Conservation (phyloP, 345 rosid species). For the Melaleuca alternifolia region DNA sequence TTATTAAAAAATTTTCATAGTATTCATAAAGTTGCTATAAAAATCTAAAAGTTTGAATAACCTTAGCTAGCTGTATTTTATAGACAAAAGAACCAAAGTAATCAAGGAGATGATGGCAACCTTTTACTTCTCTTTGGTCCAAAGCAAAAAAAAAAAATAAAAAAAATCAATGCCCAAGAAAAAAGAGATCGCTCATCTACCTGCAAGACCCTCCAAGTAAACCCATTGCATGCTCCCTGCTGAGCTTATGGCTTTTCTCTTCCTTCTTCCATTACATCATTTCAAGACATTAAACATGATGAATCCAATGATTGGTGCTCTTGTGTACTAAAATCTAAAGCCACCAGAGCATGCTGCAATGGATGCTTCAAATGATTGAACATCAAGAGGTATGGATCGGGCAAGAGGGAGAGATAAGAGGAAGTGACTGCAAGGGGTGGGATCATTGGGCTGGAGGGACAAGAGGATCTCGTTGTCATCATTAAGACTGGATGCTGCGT, state of each 20-base stretch:
- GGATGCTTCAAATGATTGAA: background rate
- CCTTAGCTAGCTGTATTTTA: background rate
- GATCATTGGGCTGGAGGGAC: constrained; percentile 23
- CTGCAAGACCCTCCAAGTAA: background rate
- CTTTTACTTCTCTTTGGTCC: background rate
- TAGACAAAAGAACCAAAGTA: background rate
- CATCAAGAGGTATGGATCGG: background rate
- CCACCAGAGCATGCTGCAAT: background rate
- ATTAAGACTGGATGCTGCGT: constrained; percentile 22
- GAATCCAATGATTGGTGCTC: constrained; percentile 1
- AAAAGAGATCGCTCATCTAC: background rate
- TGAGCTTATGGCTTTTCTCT: background rate
- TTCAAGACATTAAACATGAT: background rate
- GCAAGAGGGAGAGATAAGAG: background rate
- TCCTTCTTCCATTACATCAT: background rate
- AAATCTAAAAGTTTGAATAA: background rate
- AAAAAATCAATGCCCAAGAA: background rate
- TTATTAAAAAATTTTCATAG: background rate
- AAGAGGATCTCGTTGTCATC: constrained; percentile 30
- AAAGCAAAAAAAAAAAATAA: background rate
- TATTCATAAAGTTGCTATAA: background rate
- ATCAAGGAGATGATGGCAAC: background rate
- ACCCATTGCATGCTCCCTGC: background rate
- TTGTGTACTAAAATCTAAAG: background rate
- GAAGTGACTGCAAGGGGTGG: background rate